Conservation (phyloP, 2,329 filamentous ascomycete genomes). For the Monosporascus cannonballus region DNA sequence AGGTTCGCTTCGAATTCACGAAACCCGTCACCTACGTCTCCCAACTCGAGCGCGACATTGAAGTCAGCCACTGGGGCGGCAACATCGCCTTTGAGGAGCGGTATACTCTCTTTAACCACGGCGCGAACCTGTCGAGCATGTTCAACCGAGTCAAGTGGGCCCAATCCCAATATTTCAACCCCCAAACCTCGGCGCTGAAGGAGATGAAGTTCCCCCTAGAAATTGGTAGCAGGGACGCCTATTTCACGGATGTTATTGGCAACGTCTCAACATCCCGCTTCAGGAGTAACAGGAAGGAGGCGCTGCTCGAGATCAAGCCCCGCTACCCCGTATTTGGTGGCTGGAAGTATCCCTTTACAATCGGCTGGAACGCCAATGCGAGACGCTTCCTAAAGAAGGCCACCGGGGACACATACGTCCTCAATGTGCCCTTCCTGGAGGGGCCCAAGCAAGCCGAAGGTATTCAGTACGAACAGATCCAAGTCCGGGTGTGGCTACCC, state of each 20-base stretch:
- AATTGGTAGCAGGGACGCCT: constrained; percentile 75
- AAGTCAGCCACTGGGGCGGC: constrained; percentile 97
- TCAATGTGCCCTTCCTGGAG: constrained; percentile 90
- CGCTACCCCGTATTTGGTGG: constrained; percentile 94
- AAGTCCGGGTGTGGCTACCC: constrained; percentile 77
- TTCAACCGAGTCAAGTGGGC: constrained; percentile 77
- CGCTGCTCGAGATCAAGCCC: constrained; percentile 84
- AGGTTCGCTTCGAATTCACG: constrained; percentile 89
- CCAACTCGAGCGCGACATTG: constrained; percentile 79
- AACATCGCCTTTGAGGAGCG: constrained; percentile 94
- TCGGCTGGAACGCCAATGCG: constrained; percentile 90
- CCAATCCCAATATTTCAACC: constrained; percentile 66
- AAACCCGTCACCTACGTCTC: constrained; percentile 80
- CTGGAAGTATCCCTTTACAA: constrained; percentile 96
- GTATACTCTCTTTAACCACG: constrained; percentile 82
- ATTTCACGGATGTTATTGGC: constrained; percentile 93
- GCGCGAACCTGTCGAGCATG: constrained; percentile 66
- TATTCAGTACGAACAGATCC: constrained; percentile 75
- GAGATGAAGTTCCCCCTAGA: constrained; percentile 75
- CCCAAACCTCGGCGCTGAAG: constrained; percentile 71
- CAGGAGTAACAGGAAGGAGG: constrained; percentile 68
- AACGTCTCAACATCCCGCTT: constrained; percentile 94
- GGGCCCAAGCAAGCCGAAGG: constrained; percentile 83
- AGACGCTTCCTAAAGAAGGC: constrained; percentile 67
- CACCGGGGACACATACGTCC: constrained; percentile 64